phyloP scores from a whole-genome alignment of 2,329 filamentous ascomycete species.

The Zasmidium angulare region DNA sequence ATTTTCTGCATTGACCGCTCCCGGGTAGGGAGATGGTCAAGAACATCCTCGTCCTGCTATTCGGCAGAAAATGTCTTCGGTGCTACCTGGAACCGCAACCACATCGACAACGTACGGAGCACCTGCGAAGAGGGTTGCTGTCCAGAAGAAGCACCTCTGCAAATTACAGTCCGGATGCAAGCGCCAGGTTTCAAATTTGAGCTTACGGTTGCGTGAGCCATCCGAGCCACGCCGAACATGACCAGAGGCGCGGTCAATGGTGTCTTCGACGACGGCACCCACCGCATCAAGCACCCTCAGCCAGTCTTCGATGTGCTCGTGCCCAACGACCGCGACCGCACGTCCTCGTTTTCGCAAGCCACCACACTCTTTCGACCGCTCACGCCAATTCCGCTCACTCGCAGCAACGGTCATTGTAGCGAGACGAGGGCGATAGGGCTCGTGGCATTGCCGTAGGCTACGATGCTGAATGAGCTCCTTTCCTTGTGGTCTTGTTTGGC shows the following conservation, averaged over 20 bases:
- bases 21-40: constrained; percentile 99
- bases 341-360: constrained; percentile 12
- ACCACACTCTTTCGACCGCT: constrained; percentile 15
- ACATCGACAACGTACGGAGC: constrained; percentile 99
- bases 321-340: constrained; percentile 15
- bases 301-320: constrained; percentile 19
- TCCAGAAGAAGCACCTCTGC: no score
- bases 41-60: constrained; percentile 96
- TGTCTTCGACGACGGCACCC: constrained; percentile 20
- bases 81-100: constrained; percentile 97
- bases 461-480: no score
- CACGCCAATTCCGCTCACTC: constrained; percentile 13
- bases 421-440: no score
- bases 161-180: no score
- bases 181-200: no score
- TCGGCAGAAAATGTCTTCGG: constrained; percentile 99
- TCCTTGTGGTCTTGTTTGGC: no score
- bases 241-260: constrained; percentile 25
- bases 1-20: constrained; percentile 98
- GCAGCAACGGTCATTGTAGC: constrained; percentile 21
- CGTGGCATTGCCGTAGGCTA: no score
- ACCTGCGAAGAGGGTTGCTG: constrained; percentile 99
- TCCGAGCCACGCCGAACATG: constrained; percentile 17
- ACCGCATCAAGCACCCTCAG: constrained; percentile 30
- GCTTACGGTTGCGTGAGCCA: constrained; percentile 10